Evolutionary conservation across 2,329 filamentous ascomycete genomes (phyloP), one percentile per base, ranked within the genome.

Genomic region (Venturia pyrina): DNA sequence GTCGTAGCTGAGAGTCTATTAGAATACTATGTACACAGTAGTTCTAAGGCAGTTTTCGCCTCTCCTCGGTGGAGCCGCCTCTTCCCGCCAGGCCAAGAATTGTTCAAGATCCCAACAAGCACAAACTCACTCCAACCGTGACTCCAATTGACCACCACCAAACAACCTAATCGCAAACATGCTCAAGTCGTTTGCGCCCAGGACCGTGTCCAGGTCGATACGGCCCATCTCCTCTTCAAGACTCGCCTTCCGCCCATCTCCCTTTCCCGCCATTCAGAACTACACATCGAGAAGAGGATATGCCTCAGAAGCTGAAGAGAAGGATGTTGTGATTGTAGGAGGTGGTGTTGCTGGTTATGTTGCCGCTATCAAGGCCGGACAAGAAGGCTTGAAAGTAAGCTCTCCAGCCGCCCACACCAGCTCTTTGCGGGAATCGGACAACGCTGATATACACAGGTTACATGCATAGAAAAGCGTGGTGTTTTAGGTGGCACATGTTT

Each of bases 291-390:
- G 53, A 59, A 56, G 63, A 56, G 37, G 44, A 1, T 65, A 65
- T n/a, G 63, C 63, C 32, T 41, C 63, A 10, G 50, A 65, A 59
- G 71, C 77, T 91, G 91, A 93, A 78, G 91, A 97, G 79, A 96
- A 96, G 80, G 95, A 99, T 79, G 84, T 99, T 66, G 89, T 99
- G 75, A 93, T 99, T 80, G 96, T 99, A 75, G 95, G 95, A 75
- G 95, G 95, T 78, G 95, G 95, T 82, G 95, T 98, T 74, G 95
- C 93, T 72, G 95, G 95, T 76, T 99, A 99, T 81, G 95, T 99
- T 74, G 93, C 95, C 70, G 95, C 95, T 73, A 99, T 99, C 84
- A 99, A 98, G 83, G 95, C 95, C 74, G 95, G 93, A 67, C 95
- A 99, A 80, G 91, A 96, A 77, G 95, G 95, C 74, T 79, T 99